Conservation (phyloP, 345 rosid species). For the Microcos paniculata region DNA sequence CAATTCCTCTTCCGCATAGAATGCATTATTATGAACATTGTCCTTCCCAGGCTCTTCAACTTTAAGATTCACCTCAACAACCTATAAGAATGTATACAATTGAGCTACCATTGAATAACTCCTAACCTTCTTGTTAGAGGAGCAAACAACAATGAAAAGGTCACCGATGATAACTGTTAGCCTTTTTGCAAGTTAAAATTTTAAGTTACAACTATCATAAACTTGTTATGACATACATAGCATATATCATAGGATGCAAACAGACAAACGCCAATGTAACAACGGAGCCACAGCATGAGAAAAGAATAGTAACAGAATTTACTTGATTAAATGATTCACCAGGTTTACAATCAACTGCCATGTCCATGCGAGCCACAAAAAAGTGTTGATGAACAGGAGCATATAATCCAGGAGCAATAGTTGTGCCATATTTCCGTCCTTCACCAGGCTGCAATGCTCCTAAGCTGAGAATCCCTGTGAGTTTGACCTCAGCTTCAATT, state of each 20-base stretch:
- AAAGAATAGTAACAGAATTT: not conserved
- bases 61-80: slow-evolving; percentile 66
- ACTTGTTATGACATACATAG: not conserved
- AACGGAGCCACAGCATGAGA: not conserved
- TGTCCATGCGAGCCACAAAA: slow-evolving; percentile 76
- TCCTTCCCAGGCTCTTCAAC: slow-evolving; percentile 69
- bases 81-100: slow-evolving; percentile 32
- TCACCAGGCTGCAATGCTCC: slow-evolving; percentile 79
- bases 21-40: slow-evolving; percentile 73
- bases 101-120: not conserved
- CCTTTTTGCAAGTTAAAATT: not conserved
- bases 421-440: slow-evolving; percentile 67
- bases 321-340: slow-evolving; percentile 75
- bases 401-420: slow-evolving; percentile 75
- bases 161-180: not conserved
- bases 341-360: slow-evolving; percentile 75
- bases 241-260: not conserved
- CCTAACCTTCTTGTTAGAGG: not conserved
- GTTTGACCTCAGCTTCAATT: slow-evolving; percentile 78
- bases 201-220: slow-evolving; percentile 1
- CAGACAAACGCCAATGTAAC: not conserved
- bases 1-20: slow-evolving; percentile 64
- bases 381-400: slow-evolving; percentile 86
- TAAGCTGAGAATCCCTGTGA: slow-evolving; percentile 70
- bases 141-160: not conserved